Conservation (phyloP, 2,329 filamentous ascomycete genomes). For the Colletotrichum scovillei region DNA sequence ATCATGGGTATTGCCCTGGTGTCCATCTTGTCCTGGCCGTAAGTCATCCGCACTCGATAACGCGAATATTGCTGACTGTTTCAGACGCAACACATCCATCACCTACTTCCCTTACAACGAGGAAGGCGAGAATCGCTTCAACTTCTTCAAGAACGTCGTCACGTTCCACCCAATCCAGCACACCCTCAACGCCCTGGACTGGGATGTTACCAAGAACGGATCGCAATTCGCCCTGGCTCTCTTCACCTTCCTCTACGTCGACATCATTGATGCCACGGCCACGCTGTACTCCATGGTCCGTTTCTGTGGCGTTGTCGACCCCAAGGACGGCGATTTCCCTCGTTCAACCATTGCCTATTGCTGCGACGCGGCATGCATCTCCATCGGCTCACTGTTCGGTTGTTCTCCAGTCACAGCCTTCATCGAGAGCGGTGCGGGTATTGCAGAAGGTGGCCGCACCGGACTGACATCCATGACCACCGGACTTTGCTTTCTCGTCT, state of each 20-base stretch:
- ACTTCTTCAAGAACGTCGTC: slow-evolving; percentile 80
- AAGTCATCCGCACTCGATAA: slow-evolving; percentile 45
- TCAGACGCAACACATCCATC: slow-evolving; percentile 72
- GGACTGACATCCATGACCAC: slow-evolving; percentile 78
- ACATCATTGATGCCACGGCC: slow-evolving; percentile 82
- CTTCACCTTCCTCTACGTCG: slow-evolving; percentile 83
- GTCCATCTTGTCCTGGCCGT: slow-evolving; percentile 81
- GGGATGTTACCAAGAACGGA: slow-evolving; percentile 67
- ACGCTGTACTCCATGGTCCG: slow-evolving; percentile 86
- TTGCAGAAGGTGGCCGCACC: slow-evolving; percentile 79
- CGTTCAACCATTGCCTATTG: slow-evolving; percentile 85
- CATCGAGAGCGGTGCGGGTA: slow-evolving; percentile 81
- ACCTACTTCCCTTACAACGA: slow-evolving; percentile 78
- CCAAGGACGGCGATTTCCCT: slow-evolving; percentile 82
- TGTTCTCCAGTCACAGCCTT: slow-evolving; percentile 79
- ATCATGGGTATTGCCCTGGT: slow-evolving; percentile 79
- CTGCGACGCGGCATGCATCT: slow-evolving; percentile 77
- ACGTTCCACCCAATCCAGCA: slow-evolving; percentile 77
- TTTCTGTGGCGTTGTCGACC: slow-evolving; percentile 74
- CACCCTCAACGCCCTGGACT: slow-evolving; percentile 73
- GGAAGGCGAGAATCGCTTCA: slow-evolving; percentile 73
- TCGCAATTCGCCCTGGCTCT: slow-evolving; percentile 77
- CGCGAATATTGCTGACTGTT: slow-evolving; percentile 26
- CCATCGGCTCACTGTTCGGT: slow-evolving; percentile 76
- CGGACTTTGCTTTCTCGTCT: slow-evolving; percentile 76